Base-by-base conservation (phyloP, 1,284 basidiomycete species). In the Rhodotorula sp. region DNA sequence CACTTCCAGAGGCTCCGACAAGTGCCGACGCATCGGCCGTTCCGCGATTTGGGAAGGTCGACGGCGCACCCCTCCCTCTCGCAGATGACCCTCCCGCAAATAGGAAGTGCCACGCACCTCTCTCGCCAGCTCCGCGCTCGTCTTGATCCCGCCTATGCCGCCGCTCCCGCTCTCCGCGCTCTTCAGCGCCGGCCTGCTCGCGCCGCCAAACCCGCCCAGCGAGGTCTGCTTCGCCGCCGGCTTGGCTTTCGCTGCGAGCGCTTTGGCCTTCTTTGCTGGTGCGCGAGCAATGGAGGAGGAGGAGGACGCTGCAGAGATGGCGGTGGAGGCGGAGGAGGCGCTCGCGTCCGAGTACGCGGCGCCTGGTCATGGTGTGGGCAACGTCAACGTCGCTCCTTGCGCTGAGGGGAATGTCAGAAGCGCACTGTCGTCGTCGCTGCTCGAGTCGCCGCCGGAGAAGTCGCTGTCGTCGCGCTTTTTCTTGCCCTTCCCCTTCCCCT, bases 271-370 rank as follows among this genome's bases (percentile, higher is more conserved):
- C 64, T 69, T 66, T 3, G 57, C 10, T 10, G 48, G 61, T 12
- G 56, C 25, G 25, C 37, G 50, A 6, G 12, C 53, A 21, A 55
- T 32, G 15, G 68, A 60, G 13, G 58, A 57, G 29, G 58, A 68
- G 27, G 68, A 61, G 10, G 55, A 58, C 13, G 68, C 48, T 46
- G 51, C 54, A 9, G 60, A 70, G 19, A 66, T 64, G 21, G 64
- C 64, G 19, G 73, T 79, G 2, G 60, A 56, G n/a, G 82, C 82
- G 21, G 67, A 64, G 22, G 53, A 68, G 64, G 53, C 70, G 74
- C 61, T 78, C 77, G 50, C 50, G 55, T 77, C 72, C 50, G 71
- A 73, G 62, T 76, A 68, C 66, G 74, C 75, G 19, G 76, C 75
- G 27, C 75, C 72, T 71, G 69, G n/a, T 2, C 50, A 22, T 22